Base-by-base conservation (phyloP, 2,329 filamentous ascomycete species). In the Neobulgaria alba region DNA sequence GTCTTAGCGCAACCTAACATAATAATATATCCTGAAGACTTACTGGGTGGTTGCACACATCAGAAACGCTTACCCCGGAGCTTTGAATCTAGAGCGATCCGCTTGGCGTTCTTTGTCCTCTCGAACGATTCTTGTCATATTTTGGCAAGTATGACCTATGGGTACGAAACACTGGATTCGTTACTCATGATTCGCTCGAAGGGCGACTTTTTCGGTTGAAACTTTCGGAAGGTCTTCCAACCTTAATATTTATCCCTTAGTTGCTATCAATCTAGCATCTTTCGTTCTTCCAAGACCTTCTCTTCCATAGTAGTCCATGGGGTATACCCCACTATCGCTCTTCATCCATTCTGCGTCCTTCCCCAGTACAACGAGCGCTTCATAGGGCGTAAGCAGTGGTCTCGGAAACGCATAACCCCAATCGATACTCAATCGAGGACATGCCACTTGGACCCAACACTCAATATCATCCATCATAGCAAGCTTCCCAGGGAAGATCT, bases 361-460 rank as follows among this genome's bases (percentile, higher is more conserved):
- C 3, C 84, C 88, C 35, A 98, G 65, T n/a, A 87, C 85, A 23
- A 98, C 81, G 44, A 96, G 72, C 5, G 92, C 92, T 66, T 98
- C 92, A 54, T 98, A 95, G 2, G 92, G 90, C 38, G 90, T 96
- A 58, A 98, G 63, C 43, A 98, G 61, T 35, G 92, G 92, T 34
- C 85, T 68, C 1, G 87, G 77, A 59, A 98, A 98, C 1, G 92
- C 92, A 66, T 96, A 96, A 0, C 92, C 92, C 92, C 92, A 98
- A 65, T 98, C 92, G 52, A 98, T 98, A 62, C 90, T 96, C 60
- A 98, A 60, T 36, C 92, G 70, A n/a, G 92, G 92, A 64, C 92
- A 98, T 4, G 92, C 92, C 37, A 98, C 88, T 64, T 98, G 92
- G 29, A 98, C 90, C 92, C 92, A 98, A 55, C 88, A 94, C 59